phyloP scores from a whole-genome alignment of 441 rosid genomes.

The Metrosideros polymorpha region DNA sequence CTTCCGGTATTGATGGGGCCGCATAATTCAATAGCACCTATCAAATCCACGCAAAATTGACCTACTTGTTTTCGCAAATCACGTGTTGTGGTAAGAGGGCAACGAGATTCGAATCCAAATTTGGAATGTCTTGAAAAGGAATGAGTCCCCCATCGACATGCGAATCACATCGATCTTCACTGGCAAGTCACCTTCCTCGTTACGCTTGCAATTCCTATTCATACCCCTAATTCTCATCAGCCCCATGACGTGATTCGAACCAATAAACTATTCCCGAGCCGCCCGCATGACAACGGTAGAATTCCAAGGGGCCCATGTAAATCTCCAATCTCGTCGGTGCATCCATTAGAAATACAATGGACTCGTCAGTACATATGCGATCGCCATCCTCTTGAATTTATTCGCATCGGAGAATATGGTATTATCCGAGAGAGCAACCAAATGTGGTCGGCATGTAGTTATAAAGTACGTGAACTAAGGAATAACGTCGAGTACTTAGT shows the following conservation, averaged over 20 bases:
- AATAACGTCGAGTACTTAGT: rapidly evolving
- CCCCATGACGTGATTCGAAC: background rate
- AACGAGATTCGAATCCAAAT: background rate
- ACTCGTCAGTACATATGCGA: background rate
- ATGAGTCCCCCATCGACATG: background rate
- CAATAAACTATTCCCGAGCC: background rate
- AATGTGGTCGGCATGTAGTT: background rate
- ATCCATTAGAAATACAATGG: background rate
- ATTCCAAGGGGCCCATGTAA: background rate
- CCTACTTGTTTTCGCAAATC: background rate
- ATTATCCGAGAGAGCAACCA: background rate
- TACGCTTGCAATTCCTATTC: background rate
- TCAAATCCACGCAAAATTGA: background rate
- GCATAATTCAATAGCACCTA: background rate
- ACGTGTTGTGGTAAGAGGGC: no score
- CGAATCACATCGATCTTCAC: background rate
- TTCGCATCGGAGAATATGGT: background rate
- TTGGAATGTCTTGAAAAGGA: background rate
- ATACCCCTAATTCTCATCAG: background rate
- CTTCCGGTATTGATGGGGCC: background rate
- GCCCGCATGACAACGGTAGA: background rate
- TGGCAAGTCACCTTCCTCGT: background rate
- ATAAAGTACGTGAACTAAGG: background rate
- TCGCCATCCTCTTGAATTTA: background rate
- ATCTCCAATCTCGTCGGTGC: background rate